A percentile compares a stretch with the other conserved stretches of the same genome.
Conservation (phyloP, 2,329 filamentous ascomycete genomes). For the Aspergillus clavatus region DNA sequence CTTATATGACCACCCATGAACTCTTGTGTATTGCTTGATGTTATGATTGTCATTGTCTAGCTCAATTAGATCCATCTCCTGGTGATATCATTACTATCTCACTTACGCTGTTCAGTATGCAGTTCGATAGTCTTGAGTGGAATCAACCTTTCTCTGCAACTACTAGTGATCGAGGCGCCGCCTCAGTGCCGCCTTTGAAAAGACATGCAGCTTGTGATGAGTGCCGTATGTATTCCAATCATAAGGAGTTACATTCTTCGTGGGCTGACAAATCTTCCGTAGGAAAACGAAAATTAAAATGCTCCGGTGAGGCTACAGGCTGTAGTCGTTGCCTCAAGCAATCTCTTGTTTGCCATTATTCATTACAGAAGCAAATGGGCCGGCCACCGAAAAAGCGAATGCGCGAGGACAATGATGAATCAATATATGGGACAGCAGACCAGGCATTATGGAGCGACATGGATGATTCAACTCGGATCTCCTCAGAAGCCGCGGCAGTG, state of each 20-base stretch:
- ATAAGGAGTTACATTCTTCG: not conserved
- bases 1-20: too few species aligned
- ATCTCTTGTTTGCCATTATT: slow-evolving; percentile 42
- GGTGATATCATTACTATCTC: not conserved
- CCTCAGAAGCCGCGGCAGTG: slow-evolving; percentile 9
- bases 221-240: slow-evolving; percentile 38
- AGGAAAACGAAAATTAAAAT: slow-evolving; percentile 48
- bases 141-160: slow-evolving; percentile 4
- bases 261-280: slow-evolving; percentile 14
- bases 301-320: slow-evolving; percentile 42
- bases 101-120: slow-evolving; percentile 7
- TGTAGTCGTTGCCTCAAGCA: slow-evolving; percentile 43
- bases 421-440: slow-evolving; percentile 10
- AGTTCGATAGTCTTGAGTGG: slow-evolving; percentile 10
- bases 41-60: not conserved
- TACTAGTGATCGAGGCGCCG: slow-evolving; percentile 7
- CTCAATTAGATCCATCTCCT: not conserved
- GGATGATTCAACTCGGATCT: slow-evolving; percentile 17
- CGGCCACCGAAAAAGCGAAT: slow-evolving; percentile 41
- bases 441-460: slow-evolving; percentile 22
- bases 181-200: slow-evolving; percentile 28
- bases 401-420: slow-evolving; percentile 25
- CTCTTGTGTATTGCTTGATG: too few species aligned
- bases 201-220: slow-evolving; percentile 47
- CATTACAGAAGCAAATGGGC: slow-evolving; percentile 46